These are phyloP conservation scores for Amanita fuliginea DNA, from an alignment of 768 basidiomycete species.

Conservation along the genomic window DNA sequence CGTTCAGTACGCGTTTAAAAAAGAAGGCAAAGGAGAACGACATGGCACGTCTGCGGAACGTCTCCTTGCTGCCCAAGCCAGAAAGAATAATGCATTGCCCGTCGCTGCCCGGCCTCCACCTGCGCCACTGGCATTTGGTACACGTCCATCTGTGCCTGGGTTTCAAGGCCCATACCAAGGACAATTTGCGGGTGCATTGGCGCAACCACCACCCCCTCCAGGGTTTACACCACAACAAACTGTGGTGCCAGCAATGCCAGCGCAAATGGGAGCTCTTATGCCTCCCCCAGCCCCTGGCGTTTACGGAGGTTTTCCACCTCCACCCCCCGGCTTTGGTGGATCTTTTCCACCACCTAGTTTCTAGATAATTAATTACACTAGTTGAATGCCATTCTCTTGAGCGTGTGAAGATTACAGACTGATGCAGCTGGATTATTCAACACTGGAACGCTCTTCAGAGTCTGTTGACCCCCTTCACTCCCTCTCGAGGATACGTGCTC, in stretches of 20 bases:
- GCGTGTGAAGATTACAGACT: neutral
- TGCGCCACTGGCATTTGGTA: conserved; percentile 62
- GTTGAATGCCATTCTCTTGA: neutral
- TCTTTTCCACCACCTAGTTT: conserved; percentile 27
- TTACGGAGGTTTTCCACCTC: conserved; percentile 47
- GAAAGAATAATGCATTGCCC: conserved; percentile 89
- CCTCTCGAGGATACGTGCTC: neutral
- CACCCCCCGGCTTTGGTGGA: conserved; percentile 54
- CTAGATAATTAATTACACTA: conserved; percentile 4
- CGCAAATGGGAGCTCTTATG: conserved; percentile 15
- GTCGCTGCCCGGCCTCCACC: conserved; percentile 67
- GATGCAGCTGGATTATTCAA: conserved; percentile 24
- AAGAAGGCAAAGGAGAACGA: conserved; percentile 96
- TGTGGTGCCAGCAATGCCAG: conserved; percentile 38
- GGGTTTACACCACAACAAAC: conserved; percentile 71
- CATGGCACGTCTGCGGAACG: conserved; percentile 97
- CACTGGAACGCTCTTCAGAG: conserved; percentile 9
- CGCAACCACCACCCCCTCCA: conserved; percentile 71
- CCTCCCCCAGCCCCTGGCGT: conserved; percentile 24
- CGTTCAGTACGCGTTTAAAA: conserved; percentile 98
- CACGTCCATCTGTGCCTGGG: conserved; percentile 54
- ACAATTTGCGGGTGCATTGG: conserved; percentile 87
- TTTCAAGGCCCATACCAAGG: conserved; percentile 77
- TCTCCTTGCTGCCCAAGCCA: conserved; percentile 87
- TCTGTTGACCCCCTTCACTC: neutral